phyloP scores from a whole-genome alignment of 192 early-diverging fungal species.

The Mortierella hygrophila region DNA sequence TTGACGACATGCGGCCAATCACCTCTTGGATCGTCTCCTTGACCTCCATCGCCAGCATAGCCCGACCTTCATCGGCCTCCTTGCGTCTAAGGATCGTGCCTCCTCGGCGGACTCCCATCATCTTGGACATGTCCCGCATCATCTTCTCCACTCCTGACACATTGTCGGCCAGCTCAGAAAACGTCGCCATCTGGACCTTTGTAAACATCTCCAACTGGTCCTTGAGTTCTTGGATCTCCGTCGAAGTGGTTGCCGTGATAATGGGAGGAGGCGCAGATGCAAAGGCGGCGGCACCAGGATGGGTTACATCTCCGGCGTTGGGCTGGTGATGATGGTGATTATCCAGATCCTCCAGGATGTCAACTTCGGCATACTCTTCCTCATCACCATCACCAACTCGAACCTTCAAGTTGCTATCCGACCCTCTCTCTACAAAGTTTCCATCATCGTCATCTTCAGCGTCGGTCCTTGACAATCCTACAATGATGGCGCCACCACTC shows the following conservation, averaged over 20 bases:
- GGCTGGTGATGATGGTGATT: neutral
- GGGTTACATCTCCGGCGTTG: neutral
- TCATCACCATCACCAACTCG: neutral
- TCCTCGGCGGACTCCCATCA: constrained; percentile 46
- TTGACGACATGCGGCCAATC: constrained; percentile 16
- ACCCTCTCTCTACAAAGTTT: neutral
- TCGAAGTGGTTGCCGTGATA: neutral
- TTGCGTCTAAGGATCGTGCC: constrained; percentile 41
- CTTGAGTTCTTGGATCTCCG: constrained; percentile 31
- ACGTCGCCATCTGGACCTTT: constrained; percentile 46
- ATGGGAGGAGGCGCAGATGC: neutral
- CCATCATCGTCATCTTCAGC: neutral
- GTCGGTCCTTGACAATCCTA: neutral
- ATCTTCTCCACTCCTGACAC: constrained; percentile 47
- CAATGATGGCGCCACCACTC: neutral
- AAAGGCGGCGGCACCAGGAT: neutral
- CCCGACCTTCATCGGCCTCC: constrained; percentile 37
- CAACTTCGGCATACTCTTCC: constrained; percentile 28
- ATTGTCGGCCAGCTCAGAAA: constrained; percentile 51
- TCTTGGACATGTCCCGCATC: constrained; percentile 53
- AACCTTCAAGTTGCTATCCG: neutral
- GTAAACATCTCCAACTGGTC: constrained; percentile 54
- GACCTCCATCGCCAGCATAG: constrained; percentile 42
- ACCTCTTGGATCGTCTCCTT: constrained; percentile 50
- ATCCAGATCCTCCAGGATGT: constrained; percentile 33